Evolutionary conservation across 148 eudicot species (phyloP), one percentile per base, ranked within the genome.

Genomic region (Rhododendron ferrugineum): DNA sequence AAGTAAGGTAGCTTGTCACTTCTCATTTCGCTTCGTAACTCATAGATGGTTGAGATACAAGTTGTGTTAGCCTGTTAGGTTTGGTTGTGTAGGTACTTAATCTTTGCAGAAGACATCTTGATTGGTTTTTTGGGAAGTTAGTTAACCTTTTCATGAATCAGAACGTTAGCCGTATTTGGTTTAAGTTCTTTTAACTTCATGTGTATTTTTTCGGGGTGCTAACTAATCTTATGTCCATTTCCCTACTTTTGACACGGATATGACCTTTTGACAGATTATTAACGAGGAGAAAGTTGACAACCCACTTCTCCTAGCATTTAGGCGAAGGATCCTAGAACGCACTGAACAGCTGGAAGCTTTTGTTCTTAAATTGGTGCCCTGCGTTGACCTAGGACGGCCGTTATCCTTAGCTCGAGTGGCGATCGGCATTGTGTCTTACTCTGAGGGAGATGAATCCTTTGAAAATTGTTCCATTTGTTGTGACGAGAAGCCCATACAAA

Each of bases 381-480:
- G 34, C 52, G 16, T 75, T 82, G 91, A 92, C 72, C 87, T 95
- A 26, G 87, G 89, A 85, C 89, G 90, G 83, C 89, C 97, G 62
- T 84, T 89, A 30, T 87, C 86, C 52, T 85, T 95, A 80, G 98
- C 97, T 80, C 90, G 78, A 86, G 93, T 95, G 82, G 97, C 98
- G 9, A 85, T 90, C 20, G 97, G 98, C 73, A 82, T 95, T 34
- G 91, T 93, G 80, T 87, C 92, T 66, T 77, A 62, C 58, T 58
- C 81, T 36, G 76, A 90, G 46, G 89, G 78, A 50, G 88, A 88
- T 47, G 84, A 85, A 52, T 70, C 89, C 83, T 84, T 86, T 16
- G 91, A 91, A 75, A 89, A 56, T 52, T 95, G 98, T 82, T 92
- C 93, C 64, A 89, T 93, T 82, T 95, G 98, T 79, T 89, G 95